A percentile compares a stretch with the other conserved stretches of the same genome.
Evolutionary conservation across 1,284 basidiomycete genomes (phyloP).

Genomic region (Thelephora terrestris): DNA sequence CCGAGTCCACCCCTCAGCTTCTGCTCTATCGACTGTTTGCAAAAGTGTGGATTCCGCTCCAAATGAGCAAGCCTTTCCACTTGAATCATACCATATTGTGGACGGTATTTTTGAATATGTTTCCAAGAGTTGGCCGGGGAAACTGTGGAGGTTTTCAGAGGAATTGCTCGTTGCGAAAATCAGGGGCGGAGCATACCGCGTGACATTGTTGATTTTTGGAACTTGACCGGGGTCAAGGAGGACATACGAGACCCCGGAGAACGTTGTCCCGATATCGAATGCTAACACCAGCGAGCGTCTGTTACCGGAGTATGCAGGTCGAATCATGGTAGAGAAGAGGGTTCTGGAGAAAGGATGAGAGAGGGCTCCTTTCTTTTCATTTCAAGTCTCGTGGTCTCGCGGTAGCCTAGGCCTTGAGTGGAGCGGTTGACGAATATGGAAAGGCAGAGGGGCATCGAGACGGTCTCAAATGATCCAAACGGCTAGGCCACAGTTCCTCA

Average conservation of each 20-base stretch:
- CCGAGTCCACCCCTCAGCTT: slow-evolving; percentile 35
- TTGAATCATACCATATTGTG: slow-evolving; percentile 40
- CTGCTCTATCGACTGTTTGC: slow-evolving; percentile 29
- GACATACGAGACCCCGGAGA: slow-evolving; percentile 39
- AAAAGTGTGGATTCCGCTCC: slow-evolving; percentile 42
- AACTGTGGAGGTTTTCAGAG: slow-evolving; percentile 19
- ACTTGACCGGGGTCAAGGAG: slow-evolving; percentile 36
- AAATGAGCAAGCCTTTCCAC: slow-evolving; percentile 33
- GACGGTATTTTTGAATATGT: slow-evolving; percentile 44
- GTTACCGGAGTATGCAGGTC: too few species aligned
- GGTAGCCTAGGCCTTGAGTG: too few species aligned
- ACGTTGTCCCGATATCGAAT: slow-evolving; percentile 58
- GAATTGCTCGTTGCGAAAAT: too few species aligned
- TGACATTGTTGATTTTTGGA: slow-evolving; percentile 36
- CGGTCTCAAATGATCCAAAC: too few species aligned
- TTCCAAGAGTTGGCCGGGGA: slow-evolving; percentile 30
- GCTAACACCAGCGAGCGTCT: slow-evolving; percentile 27
- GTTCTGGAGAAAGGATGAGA: too few species aligned
- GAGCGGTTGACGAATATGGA: too few species aligned
- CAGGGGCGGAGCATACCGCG: slow-evolving; percentile 21
- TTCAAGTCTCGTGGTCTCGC: too few species aligned
- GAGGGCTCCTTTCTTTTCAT: too few species aligned
- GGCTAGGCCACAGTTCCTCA: too few species aligned
- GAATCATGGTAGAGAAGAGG: not conserved
- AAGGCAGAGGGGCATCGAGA: too few species aligned